Conservation (phyloP, 768 basidiomycete species). For the Boletellus emodensis region DNA sequence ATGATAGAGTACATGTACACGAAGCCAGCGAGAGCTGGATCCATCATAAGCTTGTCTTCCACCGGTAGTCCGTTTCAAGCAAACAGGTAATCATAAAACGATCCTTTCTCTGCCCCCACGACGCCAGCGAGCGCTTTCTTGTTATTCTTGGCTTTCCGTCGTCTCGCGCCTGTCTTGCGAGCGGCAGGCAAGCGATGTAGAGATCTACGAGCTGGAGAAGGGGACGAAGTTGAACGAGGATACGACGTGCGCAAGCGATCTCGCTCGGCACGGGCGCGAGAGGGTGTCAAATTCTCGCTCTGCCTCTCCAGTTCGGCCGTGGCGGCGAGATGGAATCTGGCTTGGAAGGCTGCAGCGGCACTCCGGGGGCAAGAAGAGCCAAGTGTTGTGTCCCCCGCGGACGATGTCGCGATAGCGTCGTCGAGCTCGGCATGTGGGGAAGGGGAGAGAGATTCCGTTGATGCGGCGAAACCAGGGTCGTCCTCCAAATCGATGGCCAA, state of each 20-base stretch:
- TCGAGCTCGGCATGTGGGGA: slow-evolving; percentile 22
- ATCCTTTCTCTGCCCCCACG: slow-evolving; percentile 12
- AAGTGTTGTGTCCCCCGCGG: slow-evolving; percentile 1
- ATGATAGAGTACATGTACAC: background rate
- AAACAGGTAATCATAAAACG: slow-evolving; percentile 47
- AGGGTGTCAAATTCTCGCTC: slow-evolving; percentile 8
- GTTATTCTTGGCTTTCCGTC: slow-evolving; percentile 17
- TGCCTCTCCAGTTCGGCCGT: background rate
- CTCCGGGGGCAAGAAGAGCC: slow-evolving; percentile 3
- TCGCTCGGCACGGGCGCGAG: slow-evolving; percentile 18
- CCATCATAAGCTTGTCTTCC: background rate
- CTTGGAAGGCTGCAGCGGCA: background rate
- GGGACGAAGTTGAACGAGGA: slow-evolving; percentile 47
- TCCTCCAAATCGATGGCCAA: slow-evolving; percentile 30
- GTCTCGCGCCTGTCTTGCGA: slow-evolving; percentile 11
- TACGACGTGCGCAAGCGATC: slow-evolving; percentile 31
- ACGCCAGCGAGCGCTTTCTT: slow-evolving; percentile 15
- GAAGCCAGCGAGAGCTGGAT: background rate
- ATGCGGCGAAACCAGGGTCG: slow-evolving; percentile 30
- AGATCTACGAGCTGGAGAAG: slow-evolving; percentile 46
- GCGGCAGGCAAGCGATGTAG: slow-evolving; percentile 21
- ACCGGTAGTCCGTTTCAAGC: slow-evolving; percentile 19
- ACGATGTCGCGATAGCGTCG: slow-evolving; percentile 9
- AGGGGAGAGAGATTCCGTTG: slow-evolving; percentile 34
- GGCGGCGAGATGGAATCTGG: background rate